phyloP scores from a whole-genome alignment of 805 yeast genomes.

The Lipomyces starkeyi region DNA sequence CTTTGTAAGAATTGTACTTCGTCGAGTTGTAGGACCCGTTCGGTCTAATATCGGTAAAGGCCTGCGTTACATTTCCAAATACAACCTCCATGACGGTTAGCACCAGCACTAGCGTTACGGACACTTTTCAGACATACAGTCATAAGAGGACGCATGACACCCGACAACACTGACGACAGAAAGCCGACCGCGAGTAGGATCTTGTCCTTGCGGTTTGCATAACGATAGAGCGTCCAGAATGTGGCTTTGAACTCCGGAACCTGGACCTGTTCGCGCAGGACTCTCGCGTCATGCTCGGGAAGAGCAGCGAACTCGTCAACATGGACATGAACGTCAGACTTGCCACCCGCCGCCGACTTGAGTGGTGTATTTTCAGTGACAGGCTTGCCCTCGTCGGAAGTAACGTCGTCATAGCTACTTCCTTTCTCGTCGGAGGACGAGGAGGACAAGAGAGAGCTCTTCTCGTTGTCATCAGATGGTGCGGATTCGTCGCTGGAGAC shows the following conservation, averaged over 20 bases:
- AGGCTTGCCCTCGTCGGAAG: neutral
- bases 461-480: neutral
- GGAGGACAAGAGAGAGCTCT: neutral
- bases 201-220: constrained; percentile 43
- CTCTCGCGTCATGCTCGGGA: constrained; percentile 44
- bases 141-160: constrained; percentile 49
- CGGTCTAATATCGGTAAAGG: constrained; percentile 46
- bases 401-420: neutral
- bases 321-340: constrained; percentile 5
- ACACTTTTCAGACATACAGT: constrained; percentile 38
- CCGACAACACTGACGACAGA: constrained; percentile 39
- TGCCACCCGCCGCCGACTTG: constrained; percentile 19
- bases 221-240: constrained; percentile 44
- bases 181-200: constrained; percentile 43
- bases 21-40: constrained; percentile 39
- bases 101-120: neutral
- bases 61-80: constrained; percentile 49
- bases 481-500: neutral
- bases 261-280: constrained; percentile 46
- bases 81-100: constrained; percentile 37
- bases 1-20: constrained; percentile 10
- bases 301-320: constrained; percentile 38
- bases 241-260: constrained; percentile 38
- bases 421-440: constrained; percentile 16
- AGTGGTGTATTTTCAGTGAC: constrained; percentile 27